These are phyloP conservation scores for Exophiala alcalophila DNA, from an alignment of 2,329 filamentous ascomycete species.

Conservation along the genomic window DNA sequence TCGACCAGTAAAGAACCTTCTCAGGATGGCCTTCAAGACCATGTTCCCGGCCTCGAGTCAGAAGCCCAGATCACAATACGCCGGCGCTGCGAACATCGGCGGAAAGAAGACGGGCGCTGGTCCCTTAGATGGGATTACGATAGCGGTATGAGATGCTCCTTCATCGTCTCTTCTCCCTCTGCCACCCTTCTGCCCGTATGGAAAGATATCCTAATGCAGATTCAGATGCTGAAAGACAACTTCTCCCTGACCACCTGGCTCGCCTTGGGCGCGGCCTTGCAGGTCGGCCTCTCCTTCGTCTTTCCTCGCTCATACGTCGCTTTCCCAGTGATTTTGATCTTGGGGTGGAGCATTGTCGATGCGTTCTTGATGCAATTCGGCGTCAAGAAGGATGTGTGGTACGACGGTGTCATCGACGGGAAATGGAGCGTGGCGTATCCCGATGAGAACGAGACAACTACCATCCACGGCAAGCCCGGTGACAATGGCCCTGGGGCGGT, in stretches of 20 bases:
- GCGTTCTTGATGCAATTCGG: conserved; percentile 35
- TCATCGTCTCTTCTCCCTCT: too few relatives aligned
- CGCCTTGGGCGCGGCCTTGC: conserved; percentile 18
- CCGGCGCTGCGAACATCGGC: conserved; percentile 5
- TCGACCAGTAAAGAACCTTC: too few relatives aligned
- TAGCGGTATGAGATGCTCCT: conserved; percentile 11
- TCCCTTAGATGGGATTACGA: not conserved
- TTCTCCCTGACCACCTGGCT: conserved; percentile 24
- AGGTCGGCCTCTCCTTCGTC: conserved; percentile 25
- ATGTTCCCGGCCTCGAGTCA: conserved; percentile 11
- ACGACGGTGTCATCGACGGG: conserved; percentile 35
- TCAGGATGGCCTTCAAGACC: conserved; percentile 11
- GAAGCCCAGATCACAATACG: conserved; percentile 12
- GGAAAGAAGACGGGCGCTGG: conserved; percentile 2
- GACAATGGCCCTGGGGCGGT: conserved; percentile 36
- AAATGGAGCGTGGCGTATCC: conserved; percentile 36
- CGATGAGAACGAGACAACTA: conserved; percentile 36
- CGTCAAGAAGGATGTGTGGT: conserved; percentile 37
- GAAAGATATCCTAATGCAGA: not conserved
- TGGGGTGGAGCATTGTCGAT: conserved; percentile 37
- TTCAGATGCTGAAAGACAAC: conserved; percentile 22
- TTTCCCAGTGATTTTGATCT: conserved; percentile 32
- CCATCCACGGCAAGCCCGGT: conserved; percentile 27
- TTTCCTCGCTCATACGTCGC: conserved; percentile 35
- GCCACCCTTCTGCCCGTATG: too few relatives aligned